phyloP scores from a whole-genome alignment of 345 rosid genomes.

The thale cress (Arabidopsis thaliana) region DNA sequence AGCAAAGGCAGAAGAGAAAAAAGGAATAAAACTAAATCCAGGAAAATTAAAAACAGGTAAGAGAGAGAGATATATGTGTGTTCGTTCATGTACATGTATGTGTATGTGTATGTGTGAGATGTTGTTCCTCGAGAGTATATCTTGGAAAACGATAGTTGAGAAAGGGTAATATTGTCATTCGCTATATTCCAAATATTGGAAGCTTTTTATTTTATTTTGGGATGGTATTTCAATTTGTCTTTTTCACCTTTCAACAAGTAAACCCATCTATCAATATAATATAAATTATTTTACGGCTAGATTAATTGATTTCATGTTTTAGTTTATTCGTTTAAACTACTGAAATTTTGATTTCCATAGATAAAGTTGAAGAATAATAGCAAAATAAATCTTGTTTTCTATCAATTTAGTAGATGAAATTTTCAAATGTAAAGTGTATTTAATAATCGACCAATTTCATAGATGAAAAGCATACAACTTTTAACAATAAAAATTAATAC shows the following conservation, averaged over 20 bases:
- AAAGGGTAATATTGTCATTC: slow-evolving; percentile 15
- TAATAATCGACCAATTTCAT: neutral
- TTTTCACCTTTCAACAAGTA: slow-evolving; percentile 14
- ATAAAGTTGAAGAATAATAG: neutral
- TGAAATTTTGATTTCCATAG: neutral
- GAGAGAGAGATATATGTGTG: slow-evolving; percentile 43
- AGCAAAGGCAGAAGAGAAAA: slow-evolving; percentile 47
- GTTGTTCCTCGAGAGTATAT: slow-evolving; percentile 72
- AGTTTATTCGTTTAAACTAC: neutral
- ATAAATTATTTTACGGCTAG: neutral
- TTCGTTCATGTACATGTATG: slow-evolving; percentile 24
- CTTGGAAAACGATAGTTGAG: slow-evolving; percentile 67
- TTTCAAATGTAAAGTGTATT: neutral
- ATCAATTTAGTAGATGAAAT: neutral
- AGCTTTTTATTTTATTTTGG: slow-evolving; percentile 18
- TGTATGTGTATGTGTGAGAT: slow-evolving; percentile 37
- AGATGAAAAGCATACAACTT: neutral
- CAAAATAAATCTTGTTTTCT: neutral
- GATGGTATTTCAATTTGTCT: slow-evolving; percentile 12
- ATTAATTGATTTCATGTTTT: no score
- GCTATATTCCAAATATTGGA: neutral
- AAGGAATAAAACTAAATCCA: slow-evolving; percentile 42
- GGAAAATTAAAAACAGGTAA: slow-evolving; percentile 44
- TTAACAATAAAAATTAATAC: no score
- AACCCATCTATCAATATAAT: neutral